These are phyloP conservation scores for Esteya vermicola DNA, from an alignment of 2,329 filamentous ascomycete genomes.

Conservation along the genomic window DNA sequence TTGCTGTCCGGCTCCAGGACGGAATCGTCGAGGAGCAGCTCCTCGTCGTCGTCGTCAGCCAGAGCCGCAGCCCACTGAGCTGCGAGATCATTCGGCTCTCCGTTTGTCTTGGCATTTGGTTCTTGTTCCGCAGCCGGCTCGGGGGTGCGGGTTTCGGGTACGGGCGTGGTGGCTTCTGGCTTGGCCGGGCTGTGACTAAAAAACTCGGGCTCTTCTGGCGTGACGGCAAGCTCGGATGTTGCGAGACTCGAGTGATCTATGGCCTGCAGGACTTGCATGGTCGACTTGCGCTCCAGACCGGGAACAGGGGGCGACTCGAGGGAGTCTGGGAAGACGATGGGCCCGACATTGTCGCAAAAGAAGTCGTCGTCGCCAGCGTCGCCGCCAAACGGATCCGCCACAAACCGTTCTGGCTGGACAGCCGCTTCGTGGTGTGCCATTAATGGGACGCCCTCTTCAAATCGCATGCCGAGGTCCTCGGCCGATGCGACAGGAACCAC, in stretches of 20 bases:
- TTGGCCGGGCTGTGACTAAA: too few species aligned
- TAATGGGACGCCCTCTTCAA: constrained; percentile 56
- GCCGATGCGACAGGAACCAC: constrained; percentile 25
- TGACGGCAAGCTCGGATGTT: constrained; percentile 4
- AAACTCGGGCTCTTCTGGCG: too few species aligned
- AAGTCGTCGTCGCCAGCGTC: constrained; percentile 45
- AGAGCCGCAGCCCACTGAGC: constrained; percentile 77
- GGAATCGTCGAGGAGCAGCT: constrained; percentile 45
- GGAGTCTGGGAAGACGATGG: neutral
- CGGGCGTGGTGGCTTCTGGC: too few species aligned
- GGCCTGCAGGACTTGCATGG: constrained; percentile 46
- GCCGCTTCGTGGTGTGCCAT: constrained; percentile 25
- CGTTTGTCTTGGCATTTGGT: neutral
- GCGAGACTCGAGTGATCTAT: constrained; percentile 18
- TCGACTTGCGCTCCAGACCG: constrained; percentile 52
- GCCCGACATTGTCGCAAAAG: constrained; percentile 44
- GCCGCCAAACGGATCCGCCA: constrained; percentile 24
- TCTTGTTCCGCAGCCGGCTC: constrained; percentile 6
- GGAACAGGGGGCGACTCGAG: constrained; percentile 3
- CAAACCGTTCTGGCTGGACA: constrained; percentile 11
- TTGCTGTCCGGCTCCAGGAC: constrained; percentile 17
- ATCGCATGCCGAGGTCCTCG: constrained; percentile 41
- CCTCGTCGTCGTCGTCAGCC: constrained; percentile 56
- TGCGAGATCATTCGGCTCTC: constrained; percentile 48
- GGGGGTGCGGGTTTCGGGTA: neutral